Evolutionary conservation across 1,284 basidiomycete genomes (phyloP), one percentile per base, ranked within the genome.

Genomic region (Pseudozyma sp.): DNA sequence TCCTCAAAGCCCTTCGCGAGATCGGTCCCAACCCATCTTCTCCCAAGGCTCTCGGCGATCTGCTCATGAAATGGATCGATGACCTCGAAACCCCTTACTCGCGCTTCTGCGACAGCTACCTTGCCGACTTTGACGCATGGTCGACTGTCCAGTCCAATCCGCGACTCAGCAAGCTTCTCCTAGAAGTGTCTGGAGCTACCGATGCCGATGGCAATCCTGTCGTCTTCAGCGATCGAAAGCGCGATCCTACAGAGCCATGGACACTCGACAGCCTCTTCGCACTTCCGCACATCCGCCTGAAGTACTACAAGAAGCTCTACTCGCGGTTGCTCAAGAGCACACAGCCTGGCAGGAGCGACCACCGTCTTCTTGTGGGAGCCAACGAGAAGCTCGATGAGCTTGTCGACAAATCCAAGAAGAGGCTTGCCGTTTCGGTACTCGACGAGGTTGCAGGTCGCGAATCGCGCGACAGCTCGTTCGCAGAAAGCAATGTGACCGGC

Each of bases 61-160:
- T 99, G 51, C 88, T 99, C 64, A 97, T 98, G 93, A 91, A 93
- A 86, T 99, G 95, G 96, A 94, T 96, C 77, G 79, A 90, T 86
- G 66, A 69, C 49, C 73, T 85, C 45, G 92, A 94, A 69, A 88
- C 88, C 8, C 93, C 97, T 1, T 99, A 99, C 85, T 90, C 90
- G 55, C 89, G 88, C 52, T 99, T 96, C 85, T 90, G 90, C 74
- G 87, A 89, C 44, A 91, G 90, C 71, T 97, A 90, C 82, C 87
- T 90, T 64, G 85, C 87, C 53, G 93, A 92, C 6, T 97, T 97
- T 79, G 94, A 98, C 84, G 85, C 86, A 0, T 97, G 93, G 91
- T 87, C 90, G 1, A 90, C 91, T 12, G 91, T 97, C 36, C 89
- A 89, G 71, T 88, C 88, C 49, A 98, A 98, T 83, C 53, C 88